Evolutionary conservation across 495 filamentous ascomycete genomes (phyloP).

Genomic region (Geopyxis carbonaria): DNA sequence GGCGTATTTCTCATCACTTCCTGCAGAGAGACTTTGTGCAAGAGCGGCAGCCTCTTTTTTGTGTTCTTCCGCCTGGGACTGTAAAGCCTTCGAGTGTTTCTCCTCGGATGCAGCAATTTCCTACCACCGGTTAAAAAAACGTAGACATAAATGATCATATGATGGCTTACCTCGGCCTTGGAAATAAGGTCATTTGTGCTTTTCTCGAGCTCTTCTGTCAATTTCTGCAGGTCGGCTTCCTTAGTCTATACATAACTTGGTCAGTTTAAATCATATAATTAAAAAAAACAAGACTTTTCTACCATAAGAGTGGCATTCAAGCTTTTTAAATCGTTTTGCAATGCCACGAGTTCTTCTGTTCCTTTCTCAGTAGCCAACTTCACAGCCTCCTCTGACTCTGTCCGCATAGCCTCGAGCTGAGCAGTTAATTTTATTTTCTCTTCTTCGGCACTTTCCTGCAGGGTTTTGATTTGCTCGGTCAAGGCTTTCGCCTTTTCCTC

Average conservation of each 20-base stretch:
- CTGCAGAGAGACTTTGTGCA: conserved; percentile 9
- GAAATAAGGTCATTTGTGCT: conserved; percentile 12
- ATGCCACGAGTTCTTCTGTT: conserved; percentile 9
- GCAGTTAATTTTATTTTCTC: background rate
- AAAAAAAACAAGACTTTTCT: too few species aligned
- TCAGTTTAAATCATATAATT: too few species aligned
- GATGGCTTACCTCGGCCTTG: conserved; percentile 19
- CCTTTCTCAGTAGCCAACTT: conserved; percentile 12
- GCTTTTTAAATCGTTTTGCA: too few species aligned
- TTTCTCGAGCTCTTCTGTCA: conserved; percentile 15
- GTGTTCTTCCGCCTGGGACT: conserved; percentile 13
- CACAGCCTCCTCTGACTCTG: background rate
- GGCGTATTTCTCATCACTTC: conserved; percentile 20
- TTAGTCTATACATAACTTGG: conserved; percentile 12
- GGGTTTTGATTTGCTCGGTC: conserved; percentile 11
- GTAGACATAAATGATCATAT: conserved; percentile 11
- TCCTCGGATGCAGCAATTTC: conserved; percentile 16
- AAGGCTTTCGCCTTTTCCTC: conserved; percentile 1
- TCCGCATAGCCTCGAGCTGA: background rate
- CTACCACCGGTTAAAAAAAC: conserved; percentile 8
- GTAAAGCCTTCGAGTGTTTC: conserved; percentile 13
- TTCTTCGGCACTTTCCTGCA: background rate
- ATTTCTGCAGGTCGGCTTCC: conserved; percentile 12
- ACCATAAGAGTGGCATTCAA: too few species aligned
- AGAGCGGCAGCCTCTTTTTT: conserved; percentile 12